Percentiles rank a stretch among this genome's conserved stretches.
These are phyloP conservation scores for Leccinum aurantiacum DNA, from an alignment of 768 basidiomycete species.

Conservation along the genomic window DNA sequence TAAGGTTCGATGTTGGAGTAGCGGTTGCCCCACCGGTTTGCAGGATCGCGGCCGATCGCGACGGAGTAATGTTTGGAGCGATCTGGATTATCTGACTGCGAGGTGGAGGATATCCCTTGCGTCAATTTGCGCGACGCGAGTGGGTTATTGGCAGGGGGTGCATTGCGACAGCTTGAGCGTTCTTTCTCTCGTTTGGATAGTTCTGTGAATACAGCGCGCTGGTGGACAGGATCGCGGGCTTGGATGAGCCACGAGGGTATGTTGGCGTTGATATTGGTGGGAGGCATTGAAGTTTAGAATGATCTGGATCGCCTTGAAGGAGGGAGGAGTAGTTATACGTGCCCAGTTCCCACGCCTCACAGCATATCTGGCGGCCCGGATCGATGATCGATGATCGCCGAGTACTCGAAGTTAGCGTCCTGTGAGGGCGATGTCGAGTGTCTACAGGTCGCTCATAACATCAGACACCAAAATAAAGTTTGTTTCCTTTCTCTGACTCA, in stretches of 20 bases:
- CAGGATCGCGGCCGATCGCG: conserved; percentile 44
- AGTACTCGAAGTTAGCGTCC: too few species aligned
- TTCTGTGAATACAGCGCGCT: conserved; percentile 33
- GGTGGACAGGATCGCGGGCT: conserved; percentile 13
- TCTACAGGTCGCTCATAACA: conserved; percentile 23
- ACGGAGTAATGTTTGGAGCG: conserved; percentile 54
- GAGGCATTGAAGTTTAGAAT: not conserved
- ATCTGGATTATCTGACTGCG: conserved; percentile 19
- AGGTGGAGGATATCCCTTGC: conserved; percentile 5
- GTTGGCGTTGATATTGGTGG: not conserved
- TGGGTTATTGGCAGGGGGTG: conserved; percentile 15
- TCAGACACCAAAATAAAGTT: conserved; percentile 32
- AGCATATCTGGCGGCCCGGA: not conserved
- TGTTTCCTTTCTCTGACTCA: conserved; percentile 38
- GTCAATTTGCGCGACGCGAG: conserved; percentile 7
- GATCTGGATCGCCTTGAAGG: not conserved
- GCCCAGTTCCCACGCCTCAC: not conserved
- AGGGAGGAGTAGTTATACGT: not conserved
- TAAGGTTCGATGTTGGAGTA: conserved; percentile 77
- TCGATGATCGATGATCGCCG: not conserved
- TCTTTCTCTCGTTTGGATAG: conserved; percentile 41
- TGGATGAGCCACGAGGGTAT: conserved; percentile 20
- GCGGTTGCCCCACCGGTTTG: conserved; percentile 56
- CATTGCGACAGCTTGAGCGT: conserved; percentile 31
- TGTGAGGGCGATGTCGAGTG: conserved; percentile 20